phyloP scores from a whole-genome alignment of 2,329 filamentous ascomycete genomes.

The Fusarium sp. region DNA sequence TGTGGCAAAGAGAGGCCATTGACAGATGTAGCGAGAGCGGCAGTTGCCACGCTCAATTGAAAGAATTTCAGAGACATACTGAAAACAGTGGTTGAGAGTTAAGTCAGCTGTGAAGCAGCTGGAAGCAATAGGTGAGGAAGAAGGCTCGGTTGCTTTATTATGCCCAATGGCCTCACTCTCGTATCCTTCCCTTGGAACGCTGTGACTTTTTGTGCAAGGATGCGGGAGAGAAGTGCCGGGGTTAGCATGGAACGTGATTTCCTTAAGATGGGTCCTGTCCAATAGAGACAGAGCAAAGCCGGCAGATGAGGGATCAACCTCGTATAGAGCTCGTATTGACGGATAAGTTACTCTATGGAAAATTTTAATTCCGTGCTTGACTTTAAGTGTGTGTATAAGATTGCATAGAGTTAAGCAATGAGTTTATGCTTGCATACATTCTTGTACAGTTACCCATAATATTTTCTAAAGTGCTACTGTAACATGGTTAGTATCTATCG shows the following conservation, averaged over 20 bases:
- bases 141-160: background rate
- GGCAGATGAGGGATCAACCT: background rate
- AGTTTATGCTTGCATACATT: background rate
- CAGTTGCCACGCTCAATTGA: background rate
- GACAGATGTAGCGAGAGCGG: background rate
- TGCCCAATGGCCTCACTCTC: background rate
- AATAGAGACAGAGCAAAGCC: background rate
- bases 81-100: fast-evolving
- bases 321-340: background rate
- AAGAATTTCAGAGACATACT: background rate
- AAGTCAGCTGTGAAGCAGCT: background rate
- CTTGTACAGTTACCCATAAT: background rate
- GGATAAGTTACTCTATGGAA: background rate
- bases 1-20: background rate
- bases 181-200: background rate
- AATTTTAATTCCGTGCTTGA: background rate
- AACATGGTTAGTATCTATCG: background rate
- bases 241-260: background rate
- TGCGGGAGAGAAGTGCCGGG: background rate
- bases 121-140: background rate
- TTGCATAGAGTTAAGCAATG: background rate
- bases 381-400: background rate
- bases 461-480: background rate
- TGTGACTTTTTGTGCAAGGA: background rate
- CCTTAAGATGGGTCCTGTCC: fast-evolving